phyloP scores from a whole-genome alignment of 2,329 filamentous ascomycete genomes.

The Cryphonectria nitschkei region DNA sequence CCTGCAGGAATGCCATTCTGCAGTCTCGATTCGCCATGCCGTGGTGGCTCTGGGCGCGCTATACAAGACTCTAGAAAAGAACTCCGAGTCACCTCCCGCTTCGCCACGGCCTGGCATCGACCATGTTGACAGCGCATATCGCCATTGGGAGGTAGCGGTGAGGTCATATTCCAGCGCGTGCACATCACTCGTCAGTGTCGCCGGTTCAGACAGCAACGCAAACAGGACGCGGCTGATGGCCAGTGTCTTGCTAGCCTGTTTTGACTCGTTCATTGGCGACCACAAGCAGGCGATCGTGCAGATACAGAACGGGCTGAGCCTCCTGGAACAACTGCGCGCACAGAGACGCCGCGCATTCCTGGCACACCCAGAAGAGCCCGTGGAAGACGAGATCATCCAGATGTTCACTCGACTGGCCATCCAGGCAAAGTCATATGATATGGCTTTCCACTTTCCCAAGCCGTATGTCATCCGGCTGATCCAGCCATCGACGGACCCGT shows the following conservation, averaged over 20 bases:
- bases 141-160: conserved; percentile 64
- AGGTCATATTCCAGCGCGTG: conserved; percentile 62
- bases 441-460: conserved; percentile 69
- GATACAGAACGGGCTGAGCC: conserved; percentile 60
- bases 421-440: conserved; percentile 69
- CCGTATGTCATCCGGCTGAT: conserved; percentile 62
- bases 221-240: conserved; percentile 64
- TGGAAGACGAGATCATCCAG: conserved; percentile 62
- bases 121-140: conserved; percentile 44
- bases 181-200: conserved; percentile 51
- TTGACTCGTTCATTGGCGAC: conserved; percentile 68
- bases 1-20: conserved; percentile 64
- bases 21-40: conserved; percentile 65
- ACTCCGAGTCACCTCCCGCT: conserved; percentile 53
- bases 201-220: conserved; percentile 47
- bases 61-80: conserved; percentile 68
- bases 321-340: conserved; percentile 57
- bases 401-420: conserved; percentile 68
- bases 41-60: conserved; percentile 68
- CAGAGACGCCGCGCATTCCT: conserved; percentile 47
- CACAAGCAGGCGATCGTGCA: conserved; percentile 64
- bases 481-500: conserved; percentile 40
- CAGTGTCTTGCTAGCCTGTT: conserved; percentile 68
- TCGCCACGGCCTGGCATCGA: conserved; percentile 46
- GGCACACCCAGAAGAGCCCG: conserved; percentile 49